Evolutionary conservation across 2,329 filamentous ascomycete genomes (phyloP).

Genomic region (Cytospora piceicola): DNA sequence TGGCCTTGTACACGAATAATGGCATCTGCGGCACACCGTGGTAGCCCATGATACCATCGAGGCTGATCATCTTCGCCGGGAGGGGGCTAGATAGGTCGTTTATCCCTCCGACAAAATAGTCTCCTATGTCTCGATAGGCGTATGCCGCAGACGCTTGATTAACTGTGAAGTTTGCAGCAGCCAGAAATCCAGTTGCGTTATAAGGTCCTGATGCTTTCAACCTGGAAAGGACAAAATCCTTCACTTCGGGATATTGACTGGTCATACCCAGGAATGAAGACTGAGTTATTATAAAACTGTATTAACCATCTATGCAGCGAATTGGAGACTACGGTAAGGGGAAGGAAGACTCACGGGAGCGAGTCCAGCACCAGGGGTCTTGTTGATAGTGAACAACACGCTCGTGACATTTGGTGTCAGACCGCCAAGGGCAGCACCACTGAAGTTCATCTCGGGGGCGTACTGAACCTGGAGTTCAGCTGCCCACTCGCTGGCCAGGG

Average conservation of each 20-base stretch:
- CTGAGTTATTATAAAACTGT: neutral
- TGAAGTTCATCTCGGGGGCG: conserved; percentile 55
- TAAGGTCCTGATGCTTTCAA: conserved; percentile 32
- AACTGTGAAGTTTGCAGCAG: conserved; percentile 32
- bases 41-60: conserved; percentile 38
- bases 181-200: conserved; percentile 35
- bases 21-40: conserved; percentile 51
- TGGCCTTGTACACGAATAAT: conserved; percentile 54
- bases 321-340: neutral
- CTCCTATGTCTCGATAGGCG: conserved; percentile 35
- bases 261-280: conserved; percentile 39
- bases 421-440: conserved; percentile 54
- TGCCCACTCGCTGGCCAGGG: conserved; percentile 55
- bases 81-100: conserved; percentile 34
- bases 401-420: conserved; percentile 46
- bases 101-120: conserved; percentile 37
- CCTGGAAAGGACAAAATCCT: conserved; percentile 34
- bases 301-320: conserved; percentile 30
- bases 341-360: neutral
- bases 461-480: conserved; percentile 56
- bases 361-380: conserved; percentile 27
- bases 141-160: conserved; percentile 29
- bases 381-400: conserved; percentile 42
- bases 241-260: conserved; percentile 39
- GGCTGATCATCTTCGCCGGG: conserved; percentile 35